These are phyloP conservation scores for Aschersonia sp. DNA, from an alignment of 2,329 filamentous ascomycete species.

Conservation along the genomic window DNA sequence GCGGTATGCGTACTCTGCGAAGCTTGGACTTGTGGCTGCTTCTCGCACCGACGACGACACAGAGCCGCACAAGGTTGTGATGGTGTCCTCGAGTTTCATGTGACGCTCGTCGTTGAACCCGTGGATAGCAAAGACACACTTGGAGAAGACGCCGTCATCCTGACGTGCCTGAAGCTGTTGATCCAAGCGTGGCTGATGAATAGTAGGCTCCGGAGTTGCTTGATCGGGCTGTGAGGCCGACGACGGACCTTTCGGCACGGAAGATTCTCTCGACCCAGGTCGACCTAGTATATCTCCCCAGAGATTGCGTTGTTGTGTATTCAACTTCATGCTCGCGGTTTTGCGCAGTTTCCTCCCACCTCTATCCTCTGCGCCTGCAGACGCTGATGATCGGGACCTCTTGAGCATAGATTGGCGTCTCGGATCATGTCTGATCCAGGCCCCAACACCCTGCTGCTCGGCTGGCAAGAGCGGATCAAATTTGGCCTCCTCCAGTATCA, in stretches of 20 bases:
- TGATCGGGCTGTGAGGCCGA: neutral
- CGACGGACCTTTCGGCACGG: conserved; percentile 13
- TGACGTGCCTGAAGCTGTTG: neutral
- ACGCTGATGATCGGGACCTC: conserved; percentile 35
- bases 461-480: conserved; percentile 63
- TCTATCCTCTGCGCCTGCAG: conserved; percentile 28
- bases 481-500: conserved; percentile 77
- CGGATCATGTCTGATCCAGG: conserved; percentile 46
- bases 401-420: conserved; percentile 35
- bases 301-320: conserved; percentile 65
- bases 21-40: conserved; percentile 15
- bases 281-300: conserved; percentile 75
- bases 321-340: conserved; percentile 73
- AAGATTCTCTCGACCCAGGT: conserved; percentile 20
- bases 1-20: conserved; percentile 19
- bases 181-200: conserved; percentile 2
- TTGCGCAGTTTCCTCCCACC: conserved; percentile 73
- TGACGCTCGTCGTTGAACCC: conserved; percentile 42
- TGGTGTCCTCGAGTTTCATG: conserved; percentile 30
- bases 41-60: conserved; percentile 28
- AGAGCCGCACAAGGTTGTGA: conserved; percentile 31
- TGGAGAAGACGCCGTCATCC: conserved; percentile 32
- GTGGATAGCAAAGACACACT: conserved; percentile 43
- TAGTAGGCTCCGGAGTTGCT: conserved; percentile 4
- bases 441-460: conserved; percentile 61